phyloP scores from a whole-genome alignment of 2,329 filamentous ascomycete genomes.

The Trematosphaeria pertusa region DNA sequence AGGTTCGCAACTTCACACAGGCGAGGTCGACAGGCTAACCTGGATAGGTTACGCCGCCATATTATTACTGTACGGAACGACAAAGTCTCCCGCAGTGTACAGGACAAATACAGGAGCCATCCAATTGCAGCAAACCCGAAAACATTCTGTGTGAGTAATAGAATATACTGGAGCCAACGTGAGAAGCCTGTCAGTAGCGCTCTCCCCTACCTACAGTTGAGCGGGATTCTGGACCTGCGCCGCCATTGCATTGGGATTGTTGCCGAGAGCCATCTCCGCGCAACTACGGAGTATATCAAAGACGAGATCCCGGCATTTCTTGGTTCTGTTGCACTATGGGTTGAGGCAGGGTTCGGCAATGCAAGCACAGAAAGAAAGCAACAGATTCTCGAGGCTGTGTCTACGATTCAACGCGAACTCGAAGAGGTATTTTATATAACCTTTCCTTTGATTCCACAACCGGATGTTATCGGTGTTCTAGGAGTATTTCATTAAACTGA shows the following conservation, averaged over 20 bases:
- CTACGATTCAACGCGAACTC: conserved; percentile 41
- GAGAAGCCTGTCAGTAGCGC: conserved; percentile 26
- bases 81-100: conserved; percentile 40
- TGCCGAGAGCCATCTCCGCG: conserved; percentile 50
- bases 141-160: conserved; percentile 58
- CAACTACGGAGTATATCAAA: conserved; percentile 48
- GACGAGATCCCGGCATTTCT: conserved; percentile 53
- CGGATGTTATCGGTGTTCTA: background rate
- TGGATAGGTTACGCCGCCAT: conserved; percentile 39
- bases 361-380: conserved; percentile 48
- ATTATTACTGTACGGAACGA: conserved; percentile 51
- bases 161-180: conserved; percentile 51
- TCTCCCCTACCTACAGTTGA: conserved; percentile 47
- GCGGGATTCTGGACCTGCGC: conserved; percentile 53
- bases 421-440: conserved; percentile 35
- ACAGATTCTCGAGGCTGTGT: conserved; percentile 41
- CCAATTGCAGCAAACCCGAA: conserved; percentile 30
- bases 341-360: conserved; percentile 52
- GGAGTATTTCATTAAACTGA: background rate
- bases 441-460: background rate
- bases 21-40: background rate
- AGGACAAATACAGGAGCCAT: conserved; percentile 32
- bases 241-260: conserved; percentile 56
- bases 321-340: conserved; percentile 53
- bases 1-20: conserved; percentile 3